Evolutionary conservation across 345 rosid genomes (phyloP), one percentile per base, ranked within the genome.

Genomic region (Boechera retrofracta): DNA sequence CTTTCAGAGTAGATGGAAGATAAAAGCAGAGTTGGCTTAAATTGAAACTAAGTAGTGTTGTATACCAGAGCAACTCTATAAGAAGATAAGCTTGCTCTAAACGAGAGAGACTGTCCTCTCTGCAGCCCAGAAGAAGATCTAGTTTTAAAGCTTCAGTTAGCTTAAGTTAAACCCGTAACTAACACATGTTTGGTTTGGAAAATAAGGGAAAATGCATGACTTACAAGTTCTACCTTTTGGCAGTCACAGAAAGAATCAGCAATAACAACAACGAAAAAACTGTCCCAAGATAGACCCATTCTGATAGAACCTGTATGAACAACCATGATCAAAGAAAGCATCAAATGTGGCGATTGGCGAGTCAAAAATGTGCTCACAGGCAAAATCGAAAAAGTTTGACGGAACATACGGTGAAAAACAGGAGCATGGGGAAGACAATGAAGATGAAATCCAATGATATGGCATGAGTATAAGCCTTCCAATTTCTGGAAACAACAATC

Each of bases 201-300:
- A 51, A 72, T 2, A 52, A 32, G 69, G 26, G 21, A 67, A 49
- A 66, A 56, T 24, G 49, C 55, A 66, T 41, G 45, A 82, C 82
- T 86, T 85, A 81, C 84, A 79, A 81, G 76, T 72, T 86, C 87
- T 83, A 94, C 98, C 97, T 94, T 86, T 86, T 86, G 57, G 84
- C 78, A 57, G 82, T 82, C 71, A 85, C 21, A 24, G 72, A 75
- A 49, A 81, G 64, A 65, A 81, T 15, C 64, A 88, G 67, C 63
- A 77, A 64, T 67, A 82, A 26, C 2, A 85, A 55, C 3, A 76
- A 52, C 74, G 86, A 47, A 48, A 86, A 72, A 38, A 87, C 49
- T 15, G 81, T 41, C n/a, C 83, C 79, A n/a, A 60, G 6, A 79
- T 82, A 86, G 52, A 74, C 83, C 93, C 95, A 88, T 52, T 92